A percentile compares a stretch with the other conserved stretches of the same genome.
These are phyloP conservation scores for Fraxinus excelsior DNA, from an alignment of 257 asterid genomes.

Conservation along the genomic window DNA sequence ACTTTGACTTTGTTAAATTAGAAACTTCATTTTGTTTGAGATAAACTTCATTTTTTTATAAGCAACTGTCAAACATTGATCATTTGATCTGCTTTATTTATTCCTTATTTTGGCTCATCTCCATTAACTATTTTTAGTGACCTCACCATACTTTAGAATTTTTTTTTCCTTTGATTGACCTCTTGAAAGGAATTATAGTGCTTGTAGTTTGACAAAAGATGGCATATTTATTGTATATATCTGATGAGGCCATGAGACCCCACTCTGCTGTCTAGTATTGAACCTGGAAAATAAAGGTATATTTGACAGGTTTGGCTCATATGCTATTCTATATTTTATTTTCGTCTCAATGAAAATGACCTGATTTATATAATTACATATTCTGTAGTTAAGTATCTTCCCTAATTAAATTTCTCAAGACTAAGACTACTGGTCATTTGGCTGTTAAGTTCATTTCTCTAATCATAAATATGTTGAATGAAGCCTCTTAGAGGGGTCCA, in stretches of 20 bases:
- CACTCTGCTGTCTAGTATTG: background rate
- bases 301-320: background rate
- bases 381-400: background rate
- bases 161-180: conserved; percentile 5
- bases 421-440: too few species aligned
- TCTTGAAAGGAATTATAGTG: background rate
- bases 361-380: background rate
- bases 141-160: background rate
- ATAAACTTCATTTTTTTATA: background rate
- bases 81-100: background rate
- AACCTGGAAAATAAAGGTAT: background rate
- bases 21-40: conserved; percentile 26
- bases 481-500: background rate
- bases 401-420: too few species aligned
- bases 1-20: conserved; percentile 22
- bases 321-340: background rate
- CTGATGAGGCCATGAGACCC: background rate
- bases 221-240: background rate
- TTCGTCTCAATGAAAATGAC: background rate
- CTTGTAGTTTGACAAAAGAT: background rate
- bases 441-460: background rate
- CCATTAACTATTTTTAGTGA: background rate
- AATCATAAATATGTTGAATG: background rate
- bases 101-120: background rate
- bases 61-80: conserved; percentile 13